phyloP scores from a whole-genome alignment of 2,329 filamentous ascomycete genomes.

The Trichoderma sp. region DNA sequence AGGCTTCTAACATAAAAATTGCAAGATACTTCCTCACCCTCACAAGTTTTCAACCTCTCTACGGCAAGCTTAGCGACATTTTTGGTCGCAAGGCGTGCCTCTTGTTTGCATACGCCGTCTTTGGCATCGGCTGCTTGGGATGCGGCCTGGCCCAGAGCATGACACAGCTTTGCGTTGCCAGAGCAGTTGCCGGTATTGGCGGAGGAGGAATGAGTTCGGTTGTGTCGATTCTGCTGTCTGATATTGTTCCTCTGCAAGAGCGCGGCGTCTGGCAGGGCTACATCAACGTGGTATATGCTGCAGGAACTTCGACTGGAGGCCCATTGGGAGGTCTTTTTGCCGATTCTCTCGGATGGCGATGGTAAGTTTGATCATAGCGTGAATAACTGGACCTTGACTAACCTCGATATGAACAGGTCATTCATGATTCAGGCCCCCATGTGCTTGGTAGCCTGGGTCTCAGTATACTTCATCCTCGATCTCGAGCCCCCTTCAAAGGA shows the following conservation, averaged over 20 bases:
- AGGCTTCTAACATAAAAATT: no score
- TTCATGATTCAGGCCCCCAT: conserved; percentile 71
- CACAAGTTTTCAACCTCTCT: conserved; percentile 72
- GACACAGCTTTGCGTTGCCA: conserved; percentile 62
- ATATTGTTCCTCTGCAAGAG: conserved; percentile 67
- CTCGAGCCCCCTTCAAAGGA: conserved; percentile 59
- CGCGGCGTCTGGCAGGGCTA: conserved; percentile 71
- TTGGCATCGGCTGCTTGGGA: conserved; percentile 61
- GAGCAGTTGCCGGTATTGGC: conserved; percentile 55
- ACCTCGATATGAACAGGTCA: conserved; percentile 46
- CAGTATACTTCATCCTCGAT: conserved; percentile 62
- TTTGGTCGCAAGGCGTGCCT: conserved; percentile 67
- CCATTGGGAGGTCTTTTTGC: conserved; percentile 70
- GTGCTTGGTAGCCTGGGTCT: conserved; percentile 61
- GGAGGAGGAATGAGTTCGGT: conserved; percentile 71
- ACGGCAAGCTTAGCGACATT: conserved; percentile 68
- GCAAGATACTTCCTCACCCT: conserved; percentile 64
- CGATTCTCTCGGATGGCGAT: conserved; percentile 73
- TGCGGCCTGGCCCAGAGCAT: conserved; percentile 65
- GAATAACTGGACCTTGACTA: background rate
- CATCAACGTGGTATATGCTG: conserved; percentile 69
- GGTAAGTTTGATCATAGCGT: conserved; percentile 43
- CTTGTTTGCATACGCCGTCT: conserved; percentile 62
- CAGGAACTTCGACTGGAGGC: conserved; percentile 66
- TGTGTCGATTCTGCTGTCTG: conserved; percentile 63